These are phyloP conservation scores for Rutstroemia sp. DNA, from an alignment of 2,329 filamentous ascomycete species.

Conservation along the genomic window DNA sequence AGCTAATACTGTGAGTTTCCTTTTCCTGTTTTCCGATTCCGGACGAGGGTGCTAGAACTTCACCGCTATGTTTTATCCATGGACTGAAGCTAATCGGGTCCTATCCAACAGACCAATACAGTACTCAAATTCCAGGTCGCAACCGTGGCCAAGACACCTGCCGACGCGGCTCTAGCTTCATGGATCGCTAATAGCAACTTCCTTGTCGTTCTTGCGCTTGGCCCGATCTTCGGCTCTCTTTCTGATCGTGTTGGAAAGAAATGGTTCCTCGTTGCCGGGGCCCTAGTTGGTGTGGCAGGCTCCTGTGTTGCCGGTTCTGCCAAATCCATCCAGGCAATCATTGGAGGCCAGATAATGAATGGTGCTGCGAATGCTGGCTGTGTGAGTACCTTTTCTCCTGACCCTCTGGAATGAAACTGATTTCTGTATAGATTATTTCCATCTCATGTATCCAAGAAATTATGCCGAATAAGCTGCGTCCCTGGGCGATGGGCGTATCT, in stretches of 20 bases:
- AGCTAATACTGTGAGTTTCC: conserved; percentile 12
- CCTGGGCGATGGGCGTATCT: conserved; percentile 15
- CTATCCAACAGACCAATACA: conserved; percentile 11
- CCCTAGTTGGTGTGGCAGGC: conserved; percentile 12
- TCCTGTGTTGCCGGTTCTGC: conserved; percentile 13
- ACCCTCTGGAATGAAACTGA: no score
- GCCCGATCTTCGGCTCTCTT: conserved; percentile 15
- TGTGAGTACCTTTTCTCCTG: conserved; percentile 3
- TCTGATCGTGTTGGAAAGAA: conserved; percentile 17
- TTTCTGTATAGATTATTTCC: conserved; percentile 8
- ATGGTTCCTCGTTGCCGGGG: conserved; percentile 16
- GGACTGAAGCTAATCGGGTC: neutral
- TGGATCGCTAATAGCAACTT: conserved; percentile 18
- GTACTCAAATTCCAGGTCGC: conserved; percentile 16
- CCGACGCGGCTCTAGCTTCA: conserved; percentile 12
- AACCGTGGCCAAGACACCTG: conserved; percentile 10
- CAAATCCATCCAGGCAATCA: conserved; percentile 8
- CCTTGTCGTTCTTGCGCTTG: conserved; percentile 13
- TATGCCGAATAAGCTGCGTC: conserved; percentile 15
- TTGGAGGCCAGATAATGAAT: conserved; percentile 14
- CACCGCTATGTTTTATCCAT: neutral
- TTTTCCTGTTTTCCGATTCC: no score
- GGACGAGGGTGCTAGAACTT: neutral
- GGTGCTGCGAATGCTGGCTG: conserved; percentile 16
- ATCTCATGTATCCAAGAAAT: conserved; percentile 19